Evolutionary conservation across 2,329 filamentous ascomycete species (phyloP).

Genomic region (Didymella pinodella): DNA sequence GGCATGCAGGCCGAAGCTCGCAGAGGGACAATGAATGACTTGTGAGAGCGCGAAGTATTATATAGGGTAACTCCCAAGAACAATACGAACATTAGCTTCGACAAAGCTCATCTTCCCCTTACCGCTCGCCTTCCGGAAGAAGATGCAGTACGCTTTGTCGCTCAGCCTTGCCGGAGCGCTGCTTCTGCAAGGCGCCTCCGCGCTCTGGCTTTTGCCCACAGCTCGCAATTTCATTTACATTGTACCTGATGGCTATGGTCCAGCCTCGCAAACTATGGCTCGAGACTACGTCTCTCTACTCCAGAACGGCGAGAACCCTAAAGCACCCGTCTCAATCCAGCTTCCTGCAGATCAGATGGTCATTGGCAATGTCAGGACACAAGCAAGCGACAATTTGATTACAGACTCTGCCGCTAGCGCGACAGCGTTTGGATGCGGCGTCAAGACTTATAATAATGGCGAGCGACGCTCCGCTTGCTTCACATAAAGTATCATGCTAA

Average conservation of each 20-base stretch:
- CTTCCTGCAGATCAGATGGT: slow-evolving; percentile 32
- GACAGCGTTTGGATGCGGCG: slow-evolving; percentile 52
- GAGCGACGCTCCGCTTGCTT: background rate
- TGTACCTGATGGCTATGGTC: slow-evolving; percentile 37
- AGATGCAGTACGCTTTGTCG: slow-evolving; percentile 23
- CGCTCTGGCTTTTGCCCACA: slow-evolving; percentile 25
- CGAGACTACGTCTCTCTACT: slow-evolving; percentile 33
- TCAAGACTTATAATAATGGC: slow-evolving; percentile 52
- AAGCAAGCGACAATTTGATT: slow-evolving; percentile 47
- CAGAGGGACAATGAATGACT: background rate
- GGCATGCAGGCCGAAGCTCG: background rate
- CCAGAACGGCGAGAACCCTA: slow-evolving; percentile 28
- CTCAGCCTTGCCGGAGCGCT: slow-evolving; percentile 17
- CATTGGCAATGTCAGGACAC: slow-evolving; percentile 34
- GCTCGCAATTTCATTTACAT: slow-evolving; percentile 38
- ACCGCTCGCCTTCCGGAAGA: background rate
- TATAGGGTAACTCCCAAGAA: too few species aligned
- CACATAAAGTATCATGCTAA: background rate
- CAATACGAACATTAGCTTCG: background rate
- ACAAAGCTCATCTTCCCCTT: background rate
- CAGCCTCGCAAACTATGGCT: slow-evolving; percentile 35
- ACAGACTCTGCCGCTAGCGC: slow-evolving; percentile 54
- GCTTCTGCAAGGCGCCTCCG: slow-evolving; percentile 20
- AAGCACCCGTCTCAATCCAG: slow-evolving; percentile 28
- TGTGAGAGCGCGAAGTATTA: too few species aligned